Percentiles rank a stretch among this genome's conserved stretches.
phyloP scores from a whole-genome alignment of 2,329 filamentous ascomycete genomes.

The Apiospora sp. region DNA sequence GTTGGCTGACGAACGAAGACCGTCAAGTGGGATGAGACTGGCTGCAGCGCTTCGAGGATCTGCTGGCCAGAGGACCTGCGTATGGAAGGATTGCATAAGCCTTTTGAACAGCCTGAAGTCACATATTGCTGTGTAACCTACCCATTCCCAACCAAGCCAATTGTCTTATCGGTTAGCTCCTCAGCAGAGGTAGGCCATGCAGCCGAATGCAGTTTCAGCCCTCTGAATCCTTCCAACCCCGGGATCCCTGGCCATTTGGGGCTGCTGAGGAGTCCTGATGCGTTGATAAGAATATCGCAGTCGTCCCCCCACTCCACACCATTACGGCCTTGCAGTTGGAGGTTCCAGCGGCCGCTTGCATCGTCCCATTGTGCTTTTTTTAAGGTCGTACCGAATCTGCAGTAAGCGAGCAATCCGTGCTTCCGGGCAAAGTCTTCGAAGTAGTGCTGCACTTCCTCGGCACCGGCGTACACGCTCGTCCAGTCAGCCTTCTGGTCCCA shows the following conservation, averaged over 20 bases:
- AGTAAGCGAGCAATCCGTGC: constrained; percentile 27
- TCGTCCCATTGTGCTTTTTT: background rate
- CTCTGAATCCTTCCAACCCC: background rate
- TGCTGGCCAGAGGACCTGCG: background rate
- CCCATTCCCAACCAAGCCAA: background rate
- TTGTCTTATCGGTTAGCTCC: no score
- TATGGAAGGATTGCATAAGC: no score
- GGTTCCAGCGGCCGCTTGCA: background rate
- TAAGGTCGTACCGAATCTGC: background rate
- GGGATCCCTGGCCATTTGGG: background rate
- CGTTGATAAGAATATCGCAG: background rate
- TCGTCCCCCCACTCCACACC: background rate
- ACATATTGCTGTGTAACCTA: no score
- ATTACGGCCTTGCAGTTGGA: background rate
- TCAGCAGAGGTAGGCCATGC: no score
- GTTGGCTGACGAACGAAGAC: background rate
- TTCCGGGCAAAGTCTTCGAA: constrained; percentile 50
- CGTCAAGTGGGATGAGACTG: background rate
- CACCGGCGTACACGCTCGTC: constrained; percentile 51
- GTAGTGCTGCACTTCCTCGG: constrained; percentile 52
- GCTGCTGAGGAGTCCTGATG: background rate
- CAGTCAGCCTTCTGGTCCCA: constrained; percentile 56
- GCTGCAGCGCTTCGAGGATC: background rate
- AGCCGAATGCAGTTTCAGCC: background rate
- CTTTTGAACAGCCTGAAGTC: no score